phyloP scores from a whole-genome alignment of 306 rosid genomes.

The Lathyrus aphaca region DNA sequence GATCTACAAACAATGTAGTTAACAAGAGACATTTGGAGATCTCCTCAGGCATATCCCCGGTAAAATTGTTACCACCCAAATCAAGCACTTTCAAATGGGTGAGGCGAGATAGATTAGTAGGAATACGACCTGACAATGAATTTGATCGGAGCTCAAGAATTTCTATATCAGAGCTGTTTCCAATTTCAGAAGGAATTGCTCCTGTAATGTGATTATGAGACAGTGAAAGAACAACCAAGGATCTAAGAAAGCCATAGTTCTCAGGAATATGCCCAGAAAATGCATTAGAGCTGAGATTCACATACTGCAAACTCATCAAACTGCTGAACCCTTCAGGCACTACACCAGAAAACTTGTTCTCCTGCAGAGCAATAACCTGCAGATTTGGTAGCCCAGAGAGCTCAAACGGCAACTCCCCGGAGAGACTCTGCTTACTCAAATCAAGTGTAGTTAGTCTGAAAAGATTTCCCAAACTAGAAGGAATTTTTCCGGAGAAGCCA shows the following conservation, averaged over 20 bases:
- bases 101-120: conserved; percentile 70
- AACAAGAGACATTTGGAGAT: conserved; percentile 71
- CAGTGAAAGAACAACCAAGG: conserved; percentile 68
- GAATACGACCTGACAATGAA: conserved; percentile 60
- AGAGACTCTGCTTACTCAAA: conserved; percentile 78
- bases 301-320: conserved; percentile 63
- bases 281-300: conserved; percentile 78
- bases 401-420: conserved; percentile 88
- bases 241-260: conserved; percentile 81
- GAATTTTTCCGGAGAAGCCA: conserved; percentile 71
- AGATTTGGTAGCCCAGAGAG: conserved; percentile 85
- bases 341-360: conserved; percentile 69
- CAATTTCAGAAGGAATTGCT: conserved; percentile 66
- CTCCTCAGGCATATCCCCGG: conserved; percentile 72
- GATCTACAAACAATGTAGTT: conserved; percentile 53
- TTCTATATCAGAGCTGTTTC: conserved; percentile 73
- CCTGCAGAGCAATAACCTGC: conserved; percentile 78
- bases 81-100: conserved; percentile 63
- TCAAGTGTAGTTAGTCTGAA: conserved; percentile 81
- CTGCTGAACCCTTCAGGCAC: conserved; percentile 97
- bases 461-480: conserved; percentile 76
- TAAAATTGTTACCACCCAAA: conserved; percentile 69
- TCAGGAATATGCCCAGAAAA: conserved; percentile 78
- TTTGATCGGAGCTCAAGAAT: conserved; percentile 67
- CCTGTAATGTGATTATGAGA: conserved; percentile 71